Percentiles rank a stretch among this genome's conserved stretches.
Evolutionary conservation across 176 grass and related monocot genomes (phyloP).

Genomic region (Typha latifolia): DNA sequence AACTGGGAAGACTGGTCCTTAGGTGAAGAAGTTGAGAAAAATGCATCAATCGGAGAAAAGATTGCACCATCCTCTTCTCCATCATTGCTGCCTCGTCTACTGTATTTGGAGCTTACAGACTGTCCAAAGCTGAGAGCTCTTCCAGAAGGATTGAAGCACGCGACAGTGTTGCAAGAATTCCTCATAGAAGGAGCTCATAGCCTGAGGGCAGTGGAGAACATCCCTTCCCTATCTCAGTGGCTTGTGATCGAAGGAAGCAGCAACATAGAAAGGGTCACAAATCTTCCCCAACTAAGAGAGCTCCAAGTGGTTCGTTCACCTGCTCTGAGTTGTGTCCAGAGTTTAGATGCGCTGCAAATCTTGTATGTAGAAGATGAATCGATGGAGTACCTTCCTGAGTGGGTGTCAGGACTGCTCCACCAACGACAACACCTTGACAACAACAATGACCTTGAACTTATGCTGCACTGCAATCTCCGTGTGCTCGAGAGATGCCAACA

Average conservation of each 20-base stretch:
- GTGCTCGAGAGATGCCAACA: slow-evolving; percentile 16
- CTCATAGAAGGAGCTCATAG: background rate
- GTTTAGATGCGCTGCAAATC: slow-evolving; percentile 8
- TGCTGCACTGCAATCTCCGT: slow-evolving; percentile 2
- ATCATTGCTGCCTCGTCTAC: slow-evolving; percentile 7
- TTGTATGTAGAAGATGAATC: slow-evolving; percentile 1
- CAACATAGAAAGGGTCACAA: slow-evolving; percentile 16
- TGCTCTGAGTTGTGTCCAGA: slow-evolving; percentile 10
- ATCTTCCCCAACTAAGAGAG: slow-evolving; percentile 8
- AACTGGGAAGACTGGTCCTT: slow-evolving; percentile 33
- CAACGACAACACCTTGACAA: background rate
- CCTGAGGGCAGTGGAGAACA: background rate
- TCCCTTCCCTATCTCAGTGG: background rate
- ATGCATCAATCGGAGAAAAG: background rate
- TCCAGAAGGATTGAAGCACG: slow-evolving; percentile 5
- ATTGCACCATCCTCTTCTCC: background rate
- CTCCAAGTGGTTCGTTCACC: background rate
- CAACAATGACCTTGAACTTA: slow-evolving; percentile 3
- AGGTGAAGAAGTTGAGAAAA: too few relatives aligned
- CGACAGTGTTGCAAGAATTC: background rate
- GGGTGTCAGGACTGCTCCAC: slow-evolving; percentile 8
- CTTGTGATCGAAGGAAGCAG: background rate
- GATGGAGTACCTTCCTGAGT: slow-evolving; percentile 11
- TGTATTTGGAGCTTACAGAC: too few relatives aligned
- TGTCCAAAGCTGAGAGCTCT: slow-evolving; percentile 25